phyloP scores from a whole-genome alignment of 139 green algal species.

The Zygnema circumcarinatum region DNA sequence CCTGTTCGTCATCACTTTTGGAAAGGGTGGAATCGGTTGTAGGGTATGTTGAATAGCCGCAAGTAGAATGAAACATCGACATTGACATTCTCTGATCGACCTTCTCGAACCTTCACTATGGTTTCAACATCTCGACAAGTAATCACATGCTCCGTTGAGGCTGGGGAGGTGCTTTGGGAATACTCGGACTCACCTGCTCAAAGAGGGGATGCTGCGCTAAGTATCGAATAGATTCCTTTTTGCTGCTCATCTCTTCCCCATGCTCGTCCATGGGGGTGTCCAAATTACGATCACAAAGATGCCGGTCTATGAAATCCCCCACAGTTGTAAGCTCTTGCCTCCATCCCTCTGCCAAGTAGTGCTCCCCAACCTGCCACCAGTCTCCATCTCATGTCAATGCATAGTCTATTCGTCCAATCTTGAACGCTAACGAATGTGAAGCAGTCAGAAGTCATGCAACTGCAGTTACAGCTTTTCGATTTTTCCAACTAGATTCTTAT shows the following conservation, averaged over 20 bases:
- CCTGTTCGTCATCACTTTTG: background rate
- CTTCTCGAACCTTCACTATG: too few relatives aligned
- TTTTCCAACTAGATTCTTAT: too few relatives aligned
- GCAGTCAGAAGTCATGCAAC: too few relatives aligned
- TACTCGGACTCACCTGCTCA: conserved; percentile 69
- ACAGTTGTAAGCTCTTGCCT: conserved; percentile 85
- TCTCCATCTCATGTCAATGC: background rate
- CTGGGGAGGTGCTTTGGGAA: too few relatives aligned
- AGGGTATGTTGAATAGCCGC: too few relatives aligned
- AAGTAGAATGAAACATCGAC: too few relatives aligned
- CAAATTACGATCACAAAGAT: too few relatives aligned
- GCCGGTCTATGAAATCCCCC: conserved; percentile 73
- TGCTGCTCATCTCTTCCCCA: background rate
- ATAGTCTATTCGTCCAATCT: background rate
- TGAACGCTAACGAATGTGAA: background rate
- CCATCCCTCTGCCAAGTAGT: conserved; percentile 87
- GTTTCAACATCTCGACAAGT: too few relatives aligned
- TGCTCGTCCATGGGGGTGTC: too few relatives aligned
- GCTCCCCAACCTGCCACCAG: conserved; percentile 61
- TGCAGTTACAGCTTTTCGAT: background rate
- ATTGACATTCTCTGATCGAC: too few relatives aligned
- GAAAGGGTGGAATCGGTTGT: background rate
- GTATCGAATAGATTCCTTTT: conserved; percentile 68
- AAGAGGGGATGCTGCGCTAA: conserved; percentile 93
- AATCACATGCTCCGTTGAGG: too few relatives aligned